Evolutionary conservation across 441 rosid genomes (phyloP).

Genomic region (Euphorbia corollata): DNA sequence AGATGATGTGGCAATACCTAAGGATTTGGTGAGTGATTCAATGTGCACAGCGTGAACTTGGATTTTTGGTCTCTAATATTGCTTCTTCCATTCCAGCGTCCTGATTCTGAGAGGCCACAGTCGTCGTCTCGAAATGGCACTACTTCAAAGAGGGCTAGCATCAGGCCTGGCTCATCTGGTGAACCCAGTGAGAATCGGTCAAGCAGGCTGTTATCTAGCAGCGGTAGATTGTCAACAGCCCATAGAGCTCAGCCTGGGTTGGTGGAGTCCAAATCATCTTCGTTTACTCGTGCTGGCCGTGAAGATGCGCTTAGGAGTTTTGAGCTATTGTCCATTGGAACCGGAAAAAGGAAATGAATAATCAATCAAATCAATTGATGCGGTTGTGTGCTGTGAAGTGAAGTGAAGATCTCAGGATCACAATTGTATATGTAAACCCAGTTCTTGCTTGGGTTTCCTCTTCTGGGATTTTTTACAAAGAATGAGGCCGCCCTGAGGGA

Average conservation of each 20-base stretch:
- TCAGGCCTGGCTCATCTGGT: conserved; percentile 70
- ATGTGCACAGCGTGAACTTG: too few relatives aligned
- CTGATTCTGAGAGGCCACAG: conserved; percentile 47
- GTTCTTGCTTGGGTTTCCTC: neutral
- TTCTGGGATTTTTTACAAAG: conserved; percentile 16
- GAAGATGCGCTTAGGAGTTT: conserved; percentile 67
- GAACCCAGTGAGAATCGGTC: conserved; percentile 17
- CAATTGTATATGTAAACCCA: conserved; percentile 22
- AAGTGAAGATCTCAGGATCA: conserved; percentile 16
- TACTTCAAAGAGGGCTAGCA: conserved; percentile 60
- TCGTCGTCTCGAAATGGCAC: conserved; percentile 62
- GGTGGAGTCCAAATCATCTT: conserved; percentile 44
- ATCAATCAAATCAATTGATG: neutral
- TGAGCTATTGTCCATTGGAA: conserved; percentile 60
- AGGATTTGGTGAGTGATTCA: conserved; percentile 48
- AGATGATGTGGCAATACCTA: conserved; percentile 31
- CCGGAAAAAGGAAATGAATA: conserved; percentile 56
- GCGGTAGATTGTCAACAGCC: conserved; percentile 54
- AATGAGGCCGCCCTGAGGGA: neutral
- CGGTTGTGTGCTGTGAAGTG: conserved; percentile 17
- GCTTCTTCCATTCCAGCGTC: conserved; percentile 33
- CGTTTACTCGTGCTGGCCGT: conserved; percentile 51
- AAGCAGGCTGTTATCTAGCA: conserved; percentile 53
- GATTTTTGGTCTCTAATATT: neutral
- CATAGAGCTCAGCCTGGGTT: conserved; percentile 52